Evolutionary conservation across 129 eudicot species (phyloP).

Genomic region (Saposhnikovia divaricata): DNA sequence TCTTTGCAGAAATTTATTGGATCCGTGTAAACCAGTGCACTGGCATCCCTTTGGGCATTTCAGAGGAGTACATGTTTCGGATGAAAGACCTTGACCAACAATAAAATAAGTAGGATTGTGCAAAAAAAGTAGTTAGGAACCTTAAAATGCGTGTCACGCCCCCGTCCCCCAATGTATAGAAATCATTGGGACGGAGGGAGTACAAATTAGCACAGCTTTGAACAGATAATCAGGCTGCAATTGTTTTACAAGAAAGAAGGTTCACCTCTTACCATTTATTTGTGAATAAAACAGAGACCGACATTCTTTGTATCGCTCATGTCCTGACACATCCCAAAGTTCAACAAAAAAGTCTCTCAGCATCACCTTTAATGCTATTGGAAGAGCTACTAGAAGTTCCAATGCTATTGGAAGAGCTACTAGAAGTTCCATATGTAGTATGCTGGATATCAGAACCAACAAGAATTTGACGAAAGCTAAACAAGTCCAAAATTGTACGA

Average conservation of each 20-base stretch:
- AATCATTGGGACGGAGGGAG: too few species aligned
- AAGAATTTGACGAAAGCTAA: neutral
- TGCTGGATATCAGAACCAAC: constrained; percentile 42
- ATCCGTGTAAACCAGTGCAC: neutral
- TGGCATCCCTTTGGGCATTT: neutral
- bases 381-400: too few species aligned
- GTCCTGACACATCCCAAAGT: constrained; percentile 99
- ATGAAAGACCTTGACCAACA: neutral
- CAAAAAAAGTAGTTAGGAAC: too few species aligned
- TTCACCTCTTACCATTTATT: constrained; percentile 54
- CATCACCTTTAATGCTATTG: constrained; percentile 67
- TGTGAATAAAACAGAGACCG: constrained; percentile 95
- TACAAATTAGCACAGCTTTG: neutral
- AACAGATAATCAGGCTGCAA: neutral
- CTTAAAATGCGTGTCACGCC: too few species aligned
- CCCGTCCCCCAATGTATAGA: too few species aligned
- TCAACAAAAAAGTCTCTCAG: constrained; percentile 83
- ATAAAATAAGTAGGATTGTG: too few species aligned
- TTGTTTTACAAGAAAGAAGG: neutral
- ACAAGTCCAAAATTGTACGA: neutral
- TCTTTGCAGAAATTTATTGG: neutral
- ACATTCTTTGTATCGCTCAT: constrained; percentile 82
- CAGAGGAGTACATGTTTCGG: too few species aligned
- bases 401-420: constrained; percentile 38
- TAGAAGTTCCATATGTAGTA: constrained; percentile 60